phyloP scores from a whole-genome alignment of 768 basidiomycete genomes.

The Cyclocybe aegerita region DNA sequence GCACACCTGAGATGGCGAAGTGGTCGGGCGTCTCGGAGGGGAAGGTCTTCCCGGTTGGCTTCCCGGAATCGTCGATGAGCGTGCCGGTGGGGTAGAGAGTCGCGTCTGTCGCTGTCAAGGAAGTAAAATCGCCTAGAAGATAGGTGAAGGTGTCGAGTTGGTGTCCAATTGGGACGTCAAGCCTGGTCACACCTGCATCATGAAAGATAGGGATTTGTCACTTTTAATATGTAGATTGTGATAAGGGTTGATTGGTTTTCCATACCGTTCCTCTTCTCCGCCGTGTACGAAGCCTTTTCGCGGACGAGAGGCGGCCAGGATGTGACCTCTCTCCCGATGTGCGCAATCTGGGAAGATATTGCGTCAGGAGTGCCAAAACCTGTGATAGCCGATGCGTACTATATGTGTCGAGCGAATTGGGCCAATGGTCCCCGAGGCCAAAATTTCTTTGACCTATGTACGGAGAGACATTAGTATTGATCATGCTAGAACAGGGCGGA shows the following conservation, averaged over 20 bases:
- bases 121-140: constrained; percentile 7
- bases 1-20: constrained; percentile 4
- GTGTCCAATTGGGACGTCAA: constrained; percentile 3
- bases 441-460: constrained; percentile 26
- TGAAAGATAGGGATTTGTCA: no score
- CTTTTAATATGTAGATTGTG: no score
- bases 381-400: constrained; percentile 3
- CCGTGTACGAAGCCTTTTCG: no score
- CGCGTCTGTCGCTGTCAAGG: constrained; percentile 4
- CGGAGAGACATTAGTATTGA: neutral
- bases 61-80: constrained; percentile 1
- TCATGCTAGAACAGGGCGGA: no score
- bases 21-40: constrained; percentile 3
- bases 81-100: constrained; percentile 3
- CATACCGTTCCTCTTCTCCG: no score
- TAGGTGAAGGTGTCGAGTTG: constrained; percentile 8
- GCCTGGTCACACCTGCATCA: constrained; percentile 2
- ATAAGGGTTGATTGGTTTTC: no score
- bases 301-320: no score
- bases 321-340: no score
- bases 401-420: constrained; percentile 25
- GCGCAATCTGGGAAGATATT: no score
- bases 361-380: no score
- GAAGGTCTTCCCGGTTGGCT: constrained; percentile 4
- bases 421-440: constrained; percentile 29